These are phyloP conservation scores for Fabrea salina DNA, from an alignment of 169 alveolate genomes.

Conservation along the genomic window DNA sequence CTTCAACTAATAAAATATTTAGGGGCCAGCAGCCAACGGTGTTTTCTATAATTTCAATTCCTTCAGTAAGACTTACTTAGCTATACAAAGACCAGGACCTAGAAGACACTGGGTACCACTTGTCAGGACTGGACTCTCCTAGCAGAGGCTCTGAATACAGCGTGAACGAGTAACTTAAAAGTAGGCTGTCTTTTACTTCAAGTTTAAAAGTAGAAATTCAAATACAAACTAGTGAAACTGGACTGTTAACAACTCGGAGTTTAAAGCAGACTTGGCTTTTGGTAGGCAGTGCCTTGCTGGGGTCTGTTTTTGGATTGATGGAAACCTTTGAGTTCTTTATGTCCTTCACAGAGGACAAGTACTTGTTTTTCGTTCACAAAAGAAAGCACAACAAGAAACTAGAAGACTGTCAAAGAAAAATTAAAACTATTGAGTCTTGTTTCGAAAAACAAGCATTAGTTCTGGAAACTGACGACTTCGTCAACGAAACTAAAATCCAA, in stretches of 20 bases:
- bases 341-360: not conserved
- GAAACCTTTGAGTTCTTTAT: not conserved
- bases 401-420: too few species aligned
- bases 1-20: not conserved
- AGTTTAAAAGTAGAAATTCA: not conserved
- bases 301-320: slow-evolving; percentile 21
- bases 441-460: too few species aligned
- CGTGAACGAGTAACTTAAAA: not conserved
- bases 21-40: not conserved
- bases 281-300: not conserved
- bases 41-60: not conserved
- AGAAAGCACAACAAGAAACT: too few species aligned
- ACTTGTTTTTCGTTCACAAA: too few species aligned
- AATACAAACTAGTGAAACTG: not conserved
- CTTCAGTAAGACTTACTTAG: not conserved
- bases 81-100: not conserved
- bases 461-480: too few species aligned
- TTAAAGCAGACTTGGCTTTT: not conserved
- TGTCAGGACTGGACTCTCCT: not conserved
- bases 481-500: too few species aligned
- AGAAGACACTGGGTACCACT: not conserved
- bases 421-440: too few species aligned
- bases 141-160: not conserved
- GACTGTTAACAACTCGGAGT: not conserved
- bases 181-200: not conserved